phyloP scores from a whole-genome alignment of 768 basidiomycete genomes.

The Trichaptum fuscoviolaceum region DNA sequence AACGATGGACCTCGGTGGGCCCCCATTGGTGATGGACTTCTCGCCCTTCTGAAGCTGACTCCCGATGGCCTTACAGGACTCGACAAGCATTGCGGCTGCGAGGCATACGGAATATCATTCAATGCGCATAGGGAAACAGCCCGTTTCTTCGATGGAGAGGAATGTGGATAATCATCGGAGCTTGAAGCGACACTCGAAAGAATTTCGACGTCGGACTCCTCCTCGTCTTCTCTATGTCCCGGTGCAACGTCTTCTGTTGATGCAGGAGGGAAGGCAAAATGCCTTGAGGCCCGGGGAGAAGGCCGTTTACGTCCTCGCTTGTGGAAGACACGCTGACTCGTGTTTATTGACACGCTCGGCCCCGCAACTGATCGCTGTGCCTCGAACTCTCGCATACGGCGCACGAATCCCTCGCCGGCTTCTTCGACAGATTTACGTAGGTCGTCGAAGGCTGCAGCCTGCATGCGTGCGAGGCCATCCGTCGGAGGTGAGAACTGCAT shows the following conservation, averaged over 20 bases:
- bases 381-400: conserved; percentile 72
- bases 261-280: conserved; percentile 11
- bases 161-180: conserved; percentile 10
- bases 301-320: conserved; percentile 39
- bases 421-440: conserved; percentile 57
- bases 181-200: conserved; percentile 34
- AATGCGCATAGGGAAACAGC: conserved; percentile 35
- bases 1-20: background rate
- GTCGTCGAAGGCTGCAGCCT: conserved; percentile 61
- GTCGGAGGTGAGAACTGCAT: conserved; percentile 2
- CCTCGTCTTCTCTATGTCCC: conserved; percentile 16
- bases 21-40: background rate
- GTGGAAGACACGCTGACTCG: conserved; percentile 29
- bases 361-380: conserved; percentile 39
- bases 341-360: conserved; percentile 25
- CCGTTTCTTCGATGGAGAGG: conserved; percentile 31
- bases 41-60: background rate
- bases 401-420: conserved; percentile 62
- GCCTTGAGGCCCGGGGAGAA: conserved; percentile 17
- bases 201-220: conserved; percentile 58
- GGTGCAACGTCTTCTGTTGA: conserved; percentile 11
- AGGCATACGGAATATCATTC: background rate
- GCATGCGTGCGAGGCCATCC: conserved; percentile 39
- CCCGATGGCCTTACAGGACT: background rate
- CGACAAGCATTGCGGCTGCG: background rate